Evolutionary conservation across 2,329 filamentous ascomycete species (phyloP).

Genomic region (Scleromitrula shiraiana): DNA sequence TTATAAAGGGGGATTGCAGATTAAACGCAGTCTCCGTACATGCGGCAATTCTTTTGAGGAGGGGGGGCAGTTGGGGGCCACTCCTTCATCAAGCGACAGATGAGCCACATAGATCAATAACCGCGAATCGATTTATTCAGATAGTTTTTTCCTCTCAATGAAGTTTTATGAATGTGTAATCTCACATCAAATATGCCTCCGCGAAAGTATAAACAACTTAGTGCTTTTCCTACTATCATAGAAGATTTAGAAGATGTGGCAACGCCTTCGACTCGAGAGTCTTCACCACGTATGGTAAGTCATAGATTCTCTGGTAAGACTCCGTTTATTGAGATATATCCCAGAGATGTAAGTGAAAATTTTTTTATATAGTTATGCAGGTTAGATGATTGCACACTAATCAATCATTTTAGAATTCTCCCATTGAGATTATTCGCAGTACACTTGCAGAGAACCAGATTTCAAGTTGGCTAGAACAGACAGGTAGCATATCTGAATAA

Average conservation of each 20-base stretch:
- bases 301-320: not conserved
- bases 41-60: not conserved
- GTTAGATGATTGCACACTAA: not conserved
- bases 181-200: not conserved
- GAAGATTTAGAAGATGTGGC: not conserved
- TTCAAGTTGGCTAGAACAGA: slow-evolving; percentile 1
- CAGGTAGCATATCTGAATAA: not conserved
- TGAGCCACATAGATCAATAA: not conserved
- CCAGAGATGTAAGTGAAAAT: not conserved
- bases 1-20: not conserved
- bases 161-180: not conserved
- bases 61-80: not conserved
- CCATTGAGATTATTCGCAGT: not conserved
- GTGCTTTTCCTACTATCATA: slow-evolving; percentile 1
- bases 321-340: slow-evolving; percentile 1
- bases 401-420: not conserved
- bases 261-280: not conserved
- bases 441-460: not conserved
- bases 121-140: not conserved
- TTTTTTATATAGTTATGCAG: not conserved
- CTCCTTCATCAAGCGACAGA: not conserved
- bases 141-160: not conserved
- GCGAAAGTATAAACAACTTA: slow-evolving; percentile 1
- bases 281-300: not conserved
- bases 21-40: slow-evolving; percentile 1